A percentile compares a stretch with the other conserved stretches of the same genome.
phyloP scores from a whole-genome alignment of 2,329 filamentous ascomycete genomes.

The Aspergillus neoniger region DNA sequence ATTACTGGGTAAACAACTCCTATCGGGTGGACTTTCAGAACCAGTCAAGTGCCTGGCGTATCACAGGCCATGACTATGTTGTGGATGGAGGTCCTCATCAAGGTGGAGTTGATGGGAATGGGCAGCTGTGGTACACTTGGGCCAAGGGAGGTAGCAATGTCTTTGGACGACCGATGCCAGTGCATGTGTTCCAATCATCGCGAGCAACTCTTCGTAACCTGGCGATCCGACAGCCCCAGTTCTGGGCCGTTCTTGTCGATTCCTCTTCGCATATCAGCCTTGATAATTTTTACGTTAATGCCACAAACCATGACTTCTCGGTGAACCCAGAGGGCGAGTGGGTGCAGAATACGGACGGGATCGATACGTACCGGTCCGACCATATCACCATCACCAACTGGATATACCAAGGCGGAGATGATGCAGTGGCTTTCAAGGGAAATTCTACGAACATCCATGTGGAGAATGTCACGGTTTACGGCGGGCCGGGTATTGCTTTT shows the following conservation, averaged over 20 bases:
- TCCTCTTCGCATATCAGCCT: slow-evolving; percentile 54
- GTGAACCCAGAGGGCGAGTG: slow-evolving; percentile 29
- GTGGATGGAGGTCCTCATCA: slow-evolving; percentile 54
- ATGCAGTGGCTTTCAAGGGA: slow-evolving; percentile 45
- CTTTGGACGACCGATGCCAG: slow-evolving; percentile 52
- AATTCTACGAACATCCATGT: slow-evolving; percentile 46
- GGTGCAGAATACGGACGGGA: slow-evolving; percentile 55
- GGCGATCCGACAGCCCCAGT: slow-evolving; percentile 52
- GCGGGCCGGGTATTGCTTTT: slow-evolving; percentile 42
- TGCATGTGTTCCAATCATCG: slow-evolving; percentile 54
- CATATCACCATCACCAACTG: slow-evolving; percentile 34
- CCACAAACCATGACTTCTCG: slow-evolving; percentile 42
- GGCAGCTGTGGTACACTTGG: slow-evolving; percentile 58
- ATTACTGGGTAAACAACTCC: slow-evolving; percentile 56
- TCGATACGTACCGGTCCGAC: slow-evolving; percentile 55
- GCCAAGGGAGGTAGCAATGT: slow-evolving; percentile 53
- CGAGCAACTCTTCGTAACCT: slow-evolving; percentile 54
- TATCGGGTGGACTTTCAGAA: slow-evolving; percentile 58
- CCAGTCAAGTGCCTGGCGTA: slow-evolving; percentile 56
- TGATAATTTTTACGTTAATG: slow-evolving; percentile 56
- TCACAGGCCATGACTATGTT: slow-evolving; percentile 52
- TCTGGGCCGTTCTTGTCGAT: slow-evolving; percentile 53
- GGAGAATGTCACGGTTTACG: slow-evolving; percentile 42
- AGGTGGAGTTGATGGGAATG: slow-evolving; percentile 60
- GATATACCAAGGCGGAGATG: slow-evolving; percentile 37